phyloP scores from a whole-genome alignment of 2,329 filamentous ascomycete species.

The Fusarium oligoseptatum region DNA sequence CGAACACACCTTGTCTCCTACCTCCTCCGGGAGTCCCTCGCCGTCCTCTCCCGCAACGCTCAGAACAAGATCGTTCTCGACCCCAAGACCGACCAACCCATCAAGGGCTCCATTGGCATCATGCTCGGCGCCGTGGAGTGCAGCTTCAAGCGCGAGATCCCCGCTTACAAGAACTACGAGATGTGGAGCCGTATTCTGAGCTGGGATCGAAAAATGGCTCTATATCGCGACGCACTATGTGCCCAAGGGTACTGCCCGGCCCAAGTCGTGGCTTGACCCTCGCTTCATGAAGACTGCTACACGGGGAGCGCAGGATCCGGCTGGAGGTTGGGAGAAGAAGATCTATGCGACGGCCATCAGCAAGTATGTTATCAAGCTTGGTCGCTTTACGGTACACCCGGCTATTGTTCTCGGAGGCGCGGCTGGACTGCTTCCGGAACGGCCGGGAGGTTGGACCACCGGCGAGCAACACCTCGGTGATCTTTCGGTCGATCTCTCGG shows the following conservation, averaged over 20 bases:
- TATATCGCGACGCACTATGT: conserved; percentile 83
- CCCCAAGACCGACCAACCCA: conserved; percentile 61
- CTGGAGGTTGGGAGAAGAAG: conserved; percentile 68
- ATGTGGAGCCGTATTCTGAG: conserved; percentile 77
- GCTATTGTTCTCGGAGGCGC: conserved; percentile 76
- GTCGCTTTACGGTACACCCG: conserved; percentile 86
- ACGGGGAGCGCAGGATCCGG: conserved; percentile 53
- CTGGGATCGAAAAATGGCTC: conserved; percentile 89
- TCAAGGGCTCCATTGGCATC: conserved; percentile 69
- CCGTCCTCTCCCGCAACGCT: conserved; percentile 63
- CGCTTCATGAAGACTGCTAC: conserved; percentile 58
- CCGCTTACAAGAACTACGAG: conserved; percentile 77
- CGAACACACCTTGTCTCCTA: conserved; percentile 84
- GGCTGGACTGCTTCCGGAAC: conserved; percentile 79
- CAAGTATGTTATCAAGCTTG: conserved; percentile 88
- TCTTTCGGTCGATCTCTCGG: conserved; percentile 54
- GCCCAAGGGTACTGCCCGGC: conserved; percentile 69
- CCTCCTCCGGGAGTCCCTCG: conserved; percentile 71
- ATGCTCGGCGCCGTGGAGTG: conserved; percentile 81
- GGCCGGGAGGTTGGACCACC: conserved; percentile 74
- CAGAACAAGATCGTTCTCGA: conserved; percentile 64
- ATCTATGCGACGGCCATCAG: conserved; percentile 79
- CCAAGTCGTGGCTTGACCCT: conserved; percentile 65
- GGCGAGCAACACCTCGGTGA: conserved; percentile 59
- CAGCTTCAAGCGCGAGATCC: conserved; percentile 80